phyloP scores from a whole-genome alignment of 345 rosid genomes.

The Carallia brachiata region DNA sequence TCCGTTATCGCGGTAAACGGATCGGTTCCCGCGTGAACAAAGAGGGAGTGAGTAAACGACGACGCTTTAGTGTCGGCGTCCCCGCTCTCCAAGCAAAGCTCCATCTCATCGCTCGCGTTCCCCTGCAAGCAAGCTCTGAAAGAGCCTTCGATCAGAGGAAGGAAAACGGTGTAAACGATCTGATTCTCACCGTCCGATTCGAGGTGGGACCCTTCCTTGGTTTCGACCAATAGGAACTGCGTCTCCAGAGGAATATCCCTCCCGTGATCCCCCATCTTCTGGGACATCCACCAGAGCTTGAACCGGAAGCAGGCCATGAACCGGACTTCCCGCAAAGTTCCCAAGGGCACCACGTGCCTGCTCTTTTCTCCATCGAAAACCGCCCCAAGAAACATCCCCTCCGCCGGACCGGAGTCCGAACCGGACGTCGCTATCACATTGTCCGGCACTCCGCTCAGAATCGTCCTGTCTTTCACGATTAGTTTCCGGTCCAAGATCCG shows the following conservation, averaged over 20 bases:
- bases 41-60: conserved; percentile 65
- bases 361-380: conserved; percentile 57
- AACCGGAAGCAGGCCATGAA: conserved; percentile 93
- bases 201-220: conserved; percentile 71
- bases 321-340: conserved; percentile 65
- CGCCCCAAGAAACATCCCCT: conserved; percentile 80
- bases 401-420: conserved; percentile 59
- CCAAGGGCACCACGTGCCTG: conserved; percentile 63
- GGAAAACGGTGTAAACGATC: conserved; percentile 76
- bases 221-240: conserved; percentile 73
- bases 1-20: conserved; percentile 74
- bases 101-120: conserved; percentile 60
- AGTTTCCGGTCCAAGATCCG: conserved; percentile 61
- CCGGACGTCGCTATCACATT: conserved; percentile 68
- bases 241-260: conserved; percentile 79
- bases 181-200: conserved; percentile 59
- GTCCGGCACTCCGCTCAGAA: conserved; percentile 67
- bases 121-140: conserved; percentile 85
- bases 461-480: conserved; percentile 56
- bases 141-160: conserved; percentile 78
- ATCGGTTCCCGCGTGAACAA: conserved; percentile 71
- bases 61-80: conserved; percentile 58
- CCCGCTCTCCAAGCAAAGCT: conserved; percentile 93
- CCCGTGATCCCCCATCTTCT: conserved; percentile 74
- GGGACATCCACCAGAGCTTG: conserved; percentile 99